Evolutionary conservation across 148 eudicot species (phyloP), one percentile per base, ranked within the genome.

Genomic region (Dysphania ambrosioides): DNA sequence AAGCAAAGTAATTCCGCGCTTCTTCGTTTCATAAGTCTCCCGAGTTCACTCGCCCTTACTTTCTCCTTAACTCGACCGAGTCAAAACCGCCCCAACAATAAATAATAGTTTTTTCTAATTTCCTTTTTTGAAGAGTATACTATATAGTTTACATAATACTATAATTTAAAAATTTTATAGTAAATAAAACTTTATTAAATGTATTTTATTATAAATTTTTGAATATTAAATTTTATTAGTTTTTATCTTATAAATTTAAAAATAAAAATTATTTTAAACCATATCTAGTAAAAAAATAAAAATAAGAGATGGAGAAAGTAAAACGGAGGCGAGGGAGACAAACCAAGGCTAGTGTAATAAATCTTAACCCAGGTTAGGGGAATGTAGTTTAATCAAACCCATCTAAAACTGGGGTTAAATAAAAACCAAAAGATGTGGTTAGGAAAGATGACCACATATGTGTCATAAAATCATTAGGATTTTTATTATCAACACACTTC

Each of bases 361-460:
- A 23, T 42, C 32, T 70, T 76, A 71, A 77, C 82, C 82, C 69
- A 69, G 35, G 82, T 62, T 68, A 69, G 62, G 51, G 42, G 42
- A 11, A 57, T 15, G 35, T 5, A 29, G 9, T 18, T 42, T 41
- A 35, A 38, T 16, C 70, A 74, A 69, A 74, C 76, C 60, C 59
- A 26, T 79, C 75, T 73, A 80, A 49, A 70, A 80, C 83, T 75
- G 66, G 44, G 77, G 82, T 81, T 87, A 69, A 81, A 61, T n/a
- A 70, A 71, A 66, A 61, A 65, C 30, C 51, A 38, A 51, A 56
- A 66, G 55, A 75, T 70, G 82, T 81, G 84, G 83, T 83, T 82
- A 85, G 75, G 79, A 85, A 85, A 78, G 72, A 75, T 64, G 34
- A 84, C 83, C 90, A 87, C 90, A 86, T 77, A 82, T 72, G 75